A percentile compares a stretch with the other conserved stretches of the same genome.
Conservation (phyloP, 306 rosid genomes). For the peach (Prunus persica) region Prunus_persica_NCBIv2 NC_034009.1:46069001-46069500, state of each 20-base stretch:
- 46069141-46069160: neutral
- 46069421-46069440: constrained; percentile 50
- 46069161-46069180: neutral
- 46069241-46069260: constrained; percentile 66
- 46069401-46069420: constrained; percentile 55
- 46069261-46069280: constrained; percentile 71
- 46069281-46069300: constrained; percentile 81
- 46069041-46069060: neutral
- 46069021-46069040: neutral
- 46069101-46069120: neutral
- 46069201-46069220: constrained; percentile 42
- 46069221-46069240: constrained; percentile 61
- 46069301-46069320: constrained; percentile 59
- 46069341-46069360: constrained; percentile 60
- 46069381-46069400: constrained; percentile 57
- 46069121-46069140: neutral
- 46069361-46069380: constrained; percentile 60
- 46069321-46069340: constrained; percentile 43
- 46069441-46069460: constrained; percentile 40
- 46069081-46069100: neutral
- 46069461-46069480: constrained; percentile 52
- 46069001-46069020: neutral
- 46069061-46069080: neutral
- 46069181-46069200: neutral
- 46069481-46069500: neutral